Conservation (phyloP, 2,329 filamentous ascomycete genomes). For the Ceratocystis eucalypticola region DNA sequence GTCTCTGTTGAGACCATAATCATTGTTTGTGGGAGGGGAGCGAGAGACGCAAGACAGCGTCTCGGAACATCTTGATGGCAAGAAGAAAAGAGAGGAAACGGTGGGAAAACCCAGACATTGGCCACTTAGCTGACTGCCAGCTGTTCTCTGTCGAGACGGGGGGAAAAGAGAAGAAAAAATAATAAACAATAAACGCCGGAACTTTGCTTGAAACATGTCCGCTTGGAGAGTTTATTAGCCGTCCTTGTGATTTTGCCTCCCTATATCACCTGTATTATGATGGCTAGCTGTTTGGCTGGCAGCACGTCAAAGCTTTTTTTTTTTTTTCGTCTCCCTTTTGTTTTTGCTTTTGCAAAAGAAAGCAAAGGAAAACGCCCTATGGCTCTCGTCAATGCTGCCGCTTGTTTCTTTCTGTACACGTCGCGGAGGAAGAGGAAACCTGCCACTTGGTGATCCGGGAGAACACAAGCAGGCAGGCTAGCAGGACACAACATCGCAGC, state of each 20-base stretch:
- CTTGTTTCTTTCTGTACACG: no score
- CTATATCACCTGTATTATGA: neutral
- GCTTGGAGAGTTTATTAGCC: neutral
- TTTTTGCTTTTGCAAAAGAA: neutral
- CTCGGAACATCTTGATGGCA: neutral
- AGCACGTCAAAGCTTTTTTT: neutral
- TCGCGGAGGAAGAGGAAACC: neutral
- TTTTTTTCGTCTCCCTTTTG: neutral
- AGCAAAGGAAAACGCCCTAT: no score
- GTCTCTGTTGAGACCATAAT: neutral
- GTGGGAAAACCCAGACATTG: no score
- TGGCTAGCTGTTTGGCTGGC: neutral
- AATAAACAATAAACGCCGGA: neutral
- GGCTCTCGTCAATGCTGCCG: no score
- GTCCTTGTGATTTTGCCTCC: neutral
- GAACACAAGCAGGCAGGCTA: neutral
- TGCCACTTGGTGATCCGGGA: neutral
- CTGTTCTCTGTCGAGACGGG: neutral
- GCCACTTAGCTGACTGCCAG: neutral
- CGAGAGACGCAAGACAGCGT: neutral
- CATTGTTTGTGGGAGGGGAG: neutral
- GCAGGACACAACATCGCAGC: neutral
- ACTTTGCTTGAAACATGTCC: constrained; percentile 2
- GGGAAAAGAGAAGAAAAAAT: neutral
- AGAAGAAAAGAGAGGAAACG: neutral